phyloP scores from a whole-genome alignment of 2,329 filamentous ascomycete species.

The Colletotrichum lini region DNA sequence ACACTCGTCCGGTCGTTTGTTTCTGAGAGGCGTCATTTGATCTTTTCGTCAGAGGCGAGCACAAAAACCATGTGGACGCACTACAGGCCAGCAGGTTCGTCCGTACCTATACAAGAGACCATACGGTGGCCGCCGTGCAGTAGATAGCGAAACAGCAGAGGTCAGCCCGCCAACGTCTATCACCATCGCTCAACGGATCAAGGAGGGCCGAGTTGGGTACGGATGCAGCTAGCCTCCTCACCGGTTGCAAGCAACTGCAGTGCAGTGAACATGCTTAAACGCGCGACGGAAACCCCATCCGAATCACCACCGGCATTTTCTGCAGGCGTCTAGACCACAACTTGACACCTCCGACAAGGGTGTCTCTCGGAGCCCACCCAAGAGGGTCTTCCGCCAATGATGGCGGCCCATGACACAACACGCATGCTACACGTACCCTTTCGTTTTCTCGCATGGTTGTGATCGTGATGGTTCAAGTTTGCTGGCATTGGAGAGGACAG shows the following conservation, averaged over 20 bases:
- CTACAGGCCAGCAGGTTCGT: constrained; percentile 5
- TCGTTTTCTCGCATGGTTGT: constrained; percentile 5
- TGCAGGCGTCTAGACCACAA: constrained; percentile 39
- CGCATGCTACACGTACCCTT: no score
- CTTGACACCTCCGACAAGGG: constrained; percentile 31
- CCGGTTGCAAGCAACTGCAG: background rate
- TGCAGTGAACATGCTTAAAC: constrained; percentile 32
- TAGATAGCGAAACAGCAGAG: constrained; percentile 17
- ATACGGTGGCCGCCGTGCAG: background rate
- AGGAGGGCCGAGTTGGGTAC: constrained; percentile 38
- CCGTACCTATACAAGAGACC: background rate
- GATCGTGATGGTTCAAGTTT: constrained; percentile 3
- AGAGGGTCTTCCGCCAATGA: constrained; percentile 32
- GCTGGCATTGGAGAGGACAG: constrained; percentile 4
- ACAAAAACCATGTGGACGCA: background rate
- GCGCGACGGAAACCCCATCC: constrained; percentile 36
- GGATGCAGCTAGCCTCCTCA: constrained; percentile 37
- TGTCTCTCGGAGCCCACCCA: constrained; percentile 18
- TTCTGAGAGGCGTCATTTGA: background rate
- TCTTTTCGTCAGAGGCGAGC: background rate
- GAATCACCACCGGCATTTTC: constrained; percentile 33
- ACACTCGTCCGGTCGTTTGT: background rate
- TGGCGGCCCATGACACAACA: constrained; percentile 7
- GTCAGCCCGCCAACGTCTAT: constrained; percentile 23
- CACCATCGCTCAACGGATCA: constrained; percentile 23